phyloP scores from a whole-genome alignment of 768 basidiomycete genomes.

The Roridomyces roridus region DNA sequence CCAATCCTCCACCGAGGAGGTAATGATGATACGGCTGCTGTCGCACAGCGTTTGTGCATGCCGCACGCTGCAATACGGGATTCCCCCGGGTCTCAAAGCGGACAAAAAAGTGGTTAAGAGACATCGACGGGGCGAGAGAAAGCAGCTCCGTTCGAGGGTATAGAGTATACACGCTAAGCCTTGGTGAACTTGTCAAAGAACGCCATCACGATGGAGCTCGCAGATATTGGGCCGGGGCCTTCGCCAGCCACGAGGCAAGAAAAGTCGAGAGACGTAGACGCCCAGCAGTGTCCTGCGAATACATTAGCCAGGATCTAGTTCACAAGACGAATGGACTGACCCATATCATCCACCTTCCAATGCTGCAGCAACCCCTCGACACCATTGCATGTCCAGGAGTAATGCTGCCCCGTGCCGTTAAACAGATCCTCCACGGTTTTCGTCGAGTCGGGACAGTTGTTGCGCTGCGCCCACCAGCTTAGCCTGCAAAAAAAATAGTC shows the following conservation, averaged over 20 bases:
- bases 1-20: no score
- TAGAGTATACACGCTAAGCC: constrained; percentile 8
- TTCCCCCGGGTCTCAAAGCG: no score
- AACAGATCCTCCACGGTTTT: neutral
- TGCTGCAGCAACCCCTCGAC: constrained; percentile 14
- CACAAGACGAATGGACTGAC: neutral
- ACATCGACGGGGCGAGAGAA: no score
- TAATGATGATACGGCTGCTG: no score
- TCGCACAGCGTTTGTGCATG: no score
- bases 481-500: neutral
- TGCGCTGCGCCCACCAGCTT: constrained; percentile 16
- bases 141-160: no score
- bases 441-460: constrained; percentile 7
- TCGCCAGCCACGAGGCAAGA: constrained; percentile 15
- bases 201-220: constrained; percentile 14
- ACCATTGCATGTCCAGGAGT: neutral
- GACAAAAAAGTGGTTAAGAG: no score
- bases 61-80: no score
- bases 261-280: constrained; percentile 16
- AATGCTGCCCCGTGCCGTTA: constrained; percentile 15
- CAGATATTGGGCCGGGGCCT: constrained; percentile 17
- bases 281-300: constrained; percentile 16
- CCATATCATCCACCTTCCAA: constrained; percentile 21
- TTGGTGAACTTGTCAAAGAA: constrained; percentile 17
- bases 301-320: neutral